Base-by-base conservation (phyloP, 2,329 filamentous ascomycete genomes). In the Pezicula carpinea region DNA sequence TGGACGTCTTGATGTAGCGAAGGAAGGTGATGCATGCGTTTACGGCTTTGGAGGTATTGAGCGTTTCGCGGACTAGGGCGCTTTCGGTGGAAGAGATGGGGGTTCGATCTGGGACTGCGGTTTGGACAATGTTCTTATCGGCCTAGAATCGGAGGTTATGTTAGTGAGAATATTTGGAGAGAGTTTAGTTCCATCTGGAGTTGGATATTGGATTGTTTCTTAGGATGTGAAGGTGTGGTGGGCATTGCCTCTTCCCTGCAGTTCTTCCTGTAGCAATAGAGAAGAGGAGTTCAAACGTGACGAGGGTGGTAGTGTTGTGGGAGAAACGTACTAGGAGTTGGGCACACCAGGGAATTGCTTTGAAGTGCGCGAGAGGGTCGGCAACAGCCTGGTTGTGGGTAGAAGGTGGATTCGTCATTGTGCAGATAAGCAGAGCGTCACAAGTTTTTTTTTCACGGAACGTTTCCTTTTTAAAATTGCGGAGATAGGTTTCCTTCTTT, bases 281-380 rank as follows among this genome's bases (percentile, higher is more conserved):
- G n/a, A n/a, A n/a, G n/a, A n/a, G n/a, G n/a, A n/a, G n/a, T n/a
- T n/a, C n/a, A n/a, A n/a, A n/a, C n/a, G n/a, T n/a, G n/a, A n/a
- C n/a, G n/a, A n/a, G n/a, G n/a, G n/a, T n/a, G n/a, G n/a, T n/a
- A n/a, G n/a, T n/a, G n/a, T n/a, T n/a, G n/a, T n/a, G n/a, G n/a
- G n/a, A n/a, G 11, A 26, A 10, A 26, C 23, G 7, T 26, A 26
- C 17, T 14, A 64, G 53, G n/a, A 59, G 52, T n/a, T 39, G 40
- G 7, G 51, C 48, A 46, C 59, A 64, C 59, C 61, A 63, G 2
- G 58, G 59, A 21, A 64, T 59, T 39, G 57, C 45, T 17, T 53
- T 43, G 57, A 63, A 62, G 48, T 62, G 58, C 33, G 53, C 52
- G 33, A 61, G 14, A 4, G 61, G 60, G 51, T 60, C 55, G 15